These are phyloP conservation scores for Drosera spatulata DNA, from an alignment of 179 eudicot genomes.

Conservation along the genomic window DNA sequence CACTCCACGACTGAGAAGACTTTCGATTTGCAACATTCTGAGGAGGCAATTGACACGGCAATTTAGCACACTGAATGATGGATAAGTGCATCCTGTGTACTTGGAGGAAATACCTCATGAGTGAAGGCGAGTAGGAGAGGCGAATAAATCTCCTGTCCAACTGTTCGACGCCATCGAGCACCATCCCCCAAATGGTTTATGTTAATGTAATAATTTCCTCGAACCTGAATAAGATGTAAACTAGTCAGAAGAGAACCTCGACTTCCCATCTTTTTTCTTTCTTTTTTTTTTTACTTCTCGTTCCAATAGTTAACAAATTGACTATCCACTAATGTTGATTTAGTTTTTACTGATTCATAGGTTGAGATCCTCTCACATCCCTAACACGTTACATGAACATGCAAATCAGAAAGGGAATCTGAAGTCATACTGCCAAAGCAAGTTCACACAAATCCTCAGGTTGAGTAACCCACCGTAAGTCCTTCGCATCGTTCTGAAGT, in stretches of 20 bases:
- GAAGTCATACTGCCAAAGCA: background rate
- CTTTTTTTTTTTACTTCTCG: too few relatives aligned
- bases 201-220: slow-evolving; percentile 70
- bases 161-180: slow-evolving; percentile 73
- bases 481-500: slow-evolving; percentile 44
- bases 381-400: too few relatives aligned
- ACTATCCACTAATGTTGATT: too few relatives aligned
- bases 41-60: background rate
- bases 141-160: slow-evolving; percentile 83
- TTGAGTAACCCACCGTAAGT: slow-evolving; percentile 50
- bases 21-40: slow-evolving; percentile 61
- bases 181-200: slow-evolving; percentile 56
- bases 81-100: background rate
- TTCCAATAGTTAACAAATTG: too few relatives aligned
- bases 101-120: slow-evolving; percentile 44
- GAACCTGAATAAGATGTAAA: slow-evolving; percentile 27
- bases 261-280: too few relatives aligned
- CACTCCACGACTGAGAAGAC: slow-evolving; percentile 35
- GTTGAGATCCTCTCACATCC: too few relatives aligned
- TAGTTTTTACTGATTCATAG: too few relatives aligned
- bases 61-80: too few relatives aligned
- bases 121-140: slow-evolving; percentile 75
- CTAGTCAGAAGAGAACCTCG: background rate
- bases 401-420: too few relatives aligned
- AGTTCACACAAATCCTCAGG: background rate